These are phyloP conservation scores for Terfezia boudieri DNA, from an alignment of 495 filamentous ascomycete species.

Conservation along the genomic window DNA sequence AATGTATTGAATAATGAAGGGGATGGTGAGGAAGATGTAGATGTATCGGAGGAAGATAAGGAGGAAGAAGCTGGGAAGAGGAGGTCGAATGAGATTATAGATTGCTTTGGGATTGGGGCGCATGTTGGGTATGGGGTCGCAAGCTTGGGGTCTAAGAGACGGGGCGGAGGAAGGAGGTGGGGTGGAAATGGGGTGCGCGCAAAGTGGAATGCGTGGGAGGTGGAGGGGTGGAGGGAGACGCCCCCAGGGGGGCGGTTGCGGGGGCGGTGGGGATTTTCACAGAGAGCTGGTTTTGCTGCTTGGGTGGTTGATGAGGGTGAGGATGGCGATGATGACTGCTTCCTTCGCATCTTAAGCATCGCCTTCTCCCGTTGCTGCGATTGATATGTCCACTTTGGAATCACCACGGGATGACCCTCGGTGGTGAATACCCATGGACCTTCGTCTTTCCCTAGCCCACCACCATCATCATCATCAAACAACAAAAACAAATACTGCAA, in stretches of 20 bases:
- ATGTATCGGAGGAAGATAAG: constrained; percentile 7
- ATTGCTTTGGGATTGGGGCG: constrained; percentile 32
- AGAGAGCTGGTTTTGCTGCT: constrained; percentile 27
- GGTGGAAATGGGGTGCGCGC: constrained; percentile 56
- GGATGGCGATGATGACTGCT: constrained; percentile 33
- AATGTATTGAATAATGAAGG: not conserved
- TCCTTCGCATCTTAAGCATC: constrained; percentile 11
- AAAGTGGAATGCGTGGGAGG: constrained; percentile 78
- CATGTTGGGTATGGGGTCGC: constrained; percentile 55
- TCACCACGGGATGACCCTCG: constrained; percentile 80
- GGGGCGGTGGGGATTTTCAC: constrained; percentile 45
- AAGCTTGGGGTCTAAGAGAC: constrained; percentile 59
- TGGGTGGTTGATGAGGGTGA: constrained; percentile 36
- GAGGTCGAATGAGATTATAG: constrained; percentile 40
- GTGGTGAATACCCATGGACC: constrained; percentile 82
- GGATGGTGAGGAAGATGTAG: not conserved
- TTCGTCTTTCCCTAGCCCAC: constrained; percentile 44
- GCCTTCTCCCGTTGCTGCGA: too few relatives aligned
- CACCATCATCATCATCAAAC: constrained; percentile 33
- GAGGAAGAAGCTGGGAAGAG: constrained; percentile 63
- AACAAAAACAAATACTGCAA: constrained; percentile 84
- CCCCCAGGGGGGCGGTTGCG: constrained; percentile 27
- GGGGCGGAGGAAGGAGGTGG: constrained; percentile 28
- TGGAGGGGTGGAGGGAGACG: constrained; percentile 45
- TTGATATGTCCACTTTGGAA: constrained; percentile 28